These are phyloP conservation scores for Aristolochia fimbriata DNA, from an alignment of 164 flowering plant species.

Conservation along the genomic window DNA sequence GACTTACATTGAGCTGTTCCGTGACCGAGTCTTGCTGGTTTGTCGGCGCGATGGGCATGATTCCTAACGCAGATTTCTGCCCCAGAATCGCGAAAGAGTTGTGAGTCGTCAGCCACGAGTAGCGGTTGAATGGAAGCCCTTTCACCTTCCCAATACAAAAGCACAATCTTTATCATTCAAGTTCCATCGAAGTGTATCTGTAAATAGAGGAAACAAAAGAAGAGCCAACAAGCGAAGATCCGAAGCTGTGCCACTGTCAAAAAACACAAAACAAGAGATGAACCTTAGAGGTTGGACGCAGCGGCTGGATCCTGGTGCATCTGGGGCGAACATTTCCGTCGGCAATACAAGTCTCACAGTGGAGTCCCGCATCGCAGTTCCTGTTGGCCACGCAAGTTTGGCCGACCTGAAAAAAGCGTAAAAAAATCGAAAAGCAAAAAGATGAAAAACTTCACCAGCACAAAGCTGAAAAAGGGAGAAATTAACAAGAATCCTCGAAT, in stretches of 20 bases:
- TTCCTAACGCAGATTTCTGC: slow-evolving; percentile 40
- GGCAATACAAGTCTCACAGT: slow-evolving; percentile 71
- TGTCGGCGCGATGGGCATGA: slow-evolving; percentile 37
- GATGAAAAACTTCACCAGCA: too few species aligned
- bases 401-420: slow-evolving; percentile 33
- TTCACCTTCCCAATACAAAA: slow-evolving; percentile 29
- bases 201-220: neutral
- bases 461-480: neutral
- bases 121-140: slow-evolving; percentile 66
- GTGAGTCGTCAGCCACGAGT: slow-evolving; percentile 92
- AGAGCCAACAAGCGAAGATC: neutral
- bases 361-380: slow-evolving; percentile 64
- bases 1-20: slow-evolving; percentile 61
- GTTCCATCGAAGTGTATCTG: slow-evolving; percentile 1
- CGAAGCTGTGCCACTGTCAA: slow-evolving; percentile 23
- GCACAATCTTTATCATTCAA: neutral
- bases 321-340: slow-evolving; percentile 52
- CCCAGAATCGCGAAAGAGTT: slow-evolving; percentile 64
- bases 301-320: slow-evolving; percentile 64
- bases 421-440: neutral
- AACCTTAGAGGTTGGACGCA: slow-evolving; percentile 55
- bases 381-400: slow-evolving; percentile 38
- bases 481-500: neutral
- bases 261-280: slow-evolving; percentile 31
- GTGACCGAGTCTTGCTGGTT: slow-evolving; percentile 86